These are phyloP conservation scores for Hyaloscypha variabilis DNA, from an alignment of 495 filamentous ascomycete species.

Conservation along the genomic window DNA sequence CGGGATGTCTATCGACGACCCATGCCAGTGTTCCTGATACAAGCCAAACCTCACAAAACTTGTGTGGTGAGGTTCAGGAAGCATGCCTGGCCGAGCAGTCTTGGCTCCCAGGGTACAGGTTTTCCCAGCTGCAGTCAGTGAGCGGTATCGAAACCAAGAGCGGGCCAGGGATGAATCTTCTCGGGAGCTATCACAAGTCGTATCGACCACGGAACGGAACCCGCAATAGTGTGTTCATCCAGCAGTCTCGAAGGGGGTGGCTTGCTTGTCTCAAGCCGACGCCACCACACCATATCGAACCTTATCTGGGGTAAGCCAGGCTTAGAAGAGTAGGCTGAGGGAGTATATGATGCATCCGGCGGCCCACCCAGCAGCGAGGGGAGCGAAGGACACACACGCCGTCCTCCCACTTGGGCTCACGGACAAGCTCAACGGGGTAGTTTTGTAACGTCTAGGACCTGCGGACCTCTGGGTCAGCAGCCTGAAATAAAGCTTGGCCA, in stretches of 20 bases:
- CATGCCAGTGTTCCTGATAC: slow-evolving; percentile 35
- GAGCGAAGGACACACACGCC: background rate
- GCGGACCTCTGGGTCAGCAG: slow-evolving; percentile 28
- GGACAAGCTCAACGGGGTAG: slow-evolving; percentile 19
- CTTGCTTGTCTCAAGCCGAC: slow-evolving; percentile 30
- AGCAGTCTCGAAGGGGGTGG: slow-evolving; percentile 30
- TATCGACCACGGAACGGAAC: slow-evolving; percentile 18
- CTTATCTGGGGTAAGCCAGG: slow-evolving; percentile 31
- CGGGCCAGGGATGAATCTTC: slow-evolving; percentile 6
- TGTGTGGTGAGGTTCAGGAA: slow-evolving; percentile 32
- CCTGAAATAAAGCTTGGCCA: slow-evolving; percentile 23
- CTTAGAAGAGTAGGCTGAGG: slow-evolving; percentile 29
- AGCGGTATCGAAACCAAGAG: slow-evolving; percentile 22
- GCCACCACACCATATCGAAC: slow-evolving; percentile 25
- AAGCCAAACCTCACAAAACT: slow-evolving; percentile 33
- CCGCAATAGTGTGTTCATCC: slow-evolving; percentile 26
- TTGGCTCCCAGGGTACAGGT: slow-evolving; percentile 25
- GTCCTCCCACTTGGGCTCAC: slow-evolving; percentile 14
- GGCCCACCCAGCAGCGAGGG: slow-evolving; percentile 4
- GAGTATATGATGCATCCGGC: slow-evolving; percentile 29
- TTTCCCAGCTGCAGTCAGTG: slow-evolving; percentile 27
- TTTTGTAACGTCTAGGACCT: slow-evolving; percentile 30
- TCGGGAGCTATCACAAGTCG: slow-evolving; percentile 7
- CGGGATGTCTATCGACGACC: slow-evolving; percentile 27
- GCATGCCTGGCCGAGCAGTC: slow-evolving; percentile 18